A percentile compares a stretch with the other conserved stretches of the same genome.
Evolutionary conservation across 2,329 filamentous ascomycete species (phyloP).

Genomic region (Sarocladium strictum): DNA sequence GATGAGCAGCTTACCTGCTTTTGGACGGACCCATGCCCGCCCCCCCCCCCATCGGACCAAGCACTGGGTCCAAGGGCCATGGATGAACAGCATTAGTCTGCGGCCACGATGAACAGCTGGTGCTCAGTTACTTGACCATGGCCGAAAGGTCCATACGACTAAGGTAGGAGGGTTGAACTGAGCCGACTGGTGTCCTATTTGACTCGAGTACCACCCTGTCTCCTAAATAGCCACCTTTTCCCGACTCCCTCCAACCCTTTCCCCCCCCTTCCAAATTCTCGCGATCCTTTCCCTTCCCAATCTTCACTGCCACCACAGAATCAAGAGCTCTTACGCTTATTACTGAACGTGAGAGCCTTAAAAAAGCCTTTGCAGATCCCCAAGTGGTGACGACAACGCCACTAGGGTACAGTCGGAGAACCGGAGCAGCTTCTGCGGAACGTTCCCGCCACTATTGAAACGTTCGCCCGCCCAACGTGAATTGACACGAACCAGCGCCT

Average conservation of each 20-base stretch:
- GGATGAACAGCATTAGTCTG: not conserved
- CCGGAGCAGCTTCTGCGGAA: not conserved
- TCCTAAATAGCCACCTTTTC: not conserved
- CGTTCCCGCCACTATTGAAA: slow-evolving; percentile 1
- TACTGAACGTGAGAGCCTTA: not conserved
- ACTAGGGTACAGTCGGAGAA: not conserved
- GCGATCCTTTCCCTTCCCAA: not conserved
- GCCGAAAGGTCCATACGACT: not conserved
- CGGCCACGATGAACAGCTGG: not conserved
- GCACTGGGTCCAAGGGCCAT: not conserved
- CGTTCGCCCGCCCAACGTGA: not conserved
- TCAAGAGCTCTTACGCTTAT: no score
- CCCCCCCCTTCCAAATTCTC: not conserved
- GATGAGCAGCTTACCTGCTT: not conserved
- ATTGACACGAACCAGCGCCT: not conserved
- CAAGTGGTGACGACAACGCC: slow-evolving; percentile 7
- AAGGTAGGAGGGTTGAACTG: not conserved
- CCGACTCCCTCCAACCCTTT: not conserved
- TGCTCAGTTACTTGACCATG: not conserved
- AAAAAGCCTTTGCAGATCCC: not conserved
- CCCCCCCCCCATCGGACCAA: not conserved
- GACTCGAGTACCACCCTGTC: slow-evolving; percentile 1
- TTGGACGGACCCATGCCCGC: not conserved
- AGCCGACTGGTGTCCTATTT: not conserved
- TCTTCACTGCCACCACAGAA: no score